phyloP scores from a whole-genome alignment of 305 asterid genomes.

The Nicotiana rustica region DNA sequence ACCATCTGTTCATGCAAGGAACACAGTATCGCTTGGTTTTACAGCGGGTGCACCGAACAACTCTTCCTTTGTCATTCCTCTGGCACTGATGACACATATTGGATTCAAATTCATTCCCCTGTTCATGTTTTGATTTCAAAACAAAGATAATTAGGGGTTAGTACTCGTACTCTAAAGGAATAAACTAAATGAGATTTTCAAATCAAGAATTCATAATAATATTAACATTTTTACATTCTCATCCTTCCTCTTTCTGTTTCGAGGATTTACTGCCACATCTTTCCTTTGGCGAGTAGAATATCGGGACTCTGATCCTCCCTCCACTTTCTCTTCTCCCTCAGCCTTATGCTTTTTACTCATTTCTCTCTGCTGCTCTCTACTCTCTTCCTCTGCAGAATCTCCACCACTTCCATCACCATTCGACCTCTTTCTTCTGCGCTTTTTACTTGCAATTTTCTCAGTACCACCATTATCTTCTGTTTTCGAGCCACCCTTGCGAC shows the following conservation, averaged over 20 bases:
- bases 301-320: neutral
- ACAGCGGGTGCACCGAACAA: slow-evolving; percentile 70
- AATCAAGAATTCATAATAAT: neutral
- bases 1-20: slow-evolving; percentile 75
- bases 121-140: slow-evolving; percentile 27
- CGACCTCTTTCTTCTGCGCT: neutral
- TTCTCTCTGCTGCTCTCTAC: slow-evolving; percentile 10
- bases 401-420: neutral
- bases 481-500: slow-evolving; percentile 7
- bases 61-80: slow-evolving; percentile 78
- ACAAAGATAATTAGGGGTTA: neutral
- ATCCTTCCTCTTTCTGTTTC: slow-evolving; percentile 37
- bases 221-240: slow-evolving; percentile 25
- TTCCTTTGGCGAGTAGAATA: neutral
- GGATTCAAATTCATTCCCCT: slow-evolving; percentile 53
- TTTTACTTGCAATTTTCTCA: slow-evolving; percentile 19
- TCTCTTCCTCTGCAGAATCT: neutral
- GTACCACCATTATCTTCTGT: neutral
- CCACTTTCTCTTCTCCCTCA: slow-evolving; percentile 2
- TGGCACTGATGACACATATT: slow-evolving; percentile 82
- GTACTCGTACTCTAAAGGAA: slow-evolving; percentile 33
- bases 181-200: slow-evolving; percentile 36
- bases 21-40: slow-evolving; percentile 61
- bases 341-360: slow-evolving; percentile 14
- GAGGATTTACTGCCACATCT: slow-evolving; percentile 13